Evolutionary conservation across 1,284 basidiomycete species (phyloP).

Genomic region (Moesziomyces parantarcticus): DNA sequence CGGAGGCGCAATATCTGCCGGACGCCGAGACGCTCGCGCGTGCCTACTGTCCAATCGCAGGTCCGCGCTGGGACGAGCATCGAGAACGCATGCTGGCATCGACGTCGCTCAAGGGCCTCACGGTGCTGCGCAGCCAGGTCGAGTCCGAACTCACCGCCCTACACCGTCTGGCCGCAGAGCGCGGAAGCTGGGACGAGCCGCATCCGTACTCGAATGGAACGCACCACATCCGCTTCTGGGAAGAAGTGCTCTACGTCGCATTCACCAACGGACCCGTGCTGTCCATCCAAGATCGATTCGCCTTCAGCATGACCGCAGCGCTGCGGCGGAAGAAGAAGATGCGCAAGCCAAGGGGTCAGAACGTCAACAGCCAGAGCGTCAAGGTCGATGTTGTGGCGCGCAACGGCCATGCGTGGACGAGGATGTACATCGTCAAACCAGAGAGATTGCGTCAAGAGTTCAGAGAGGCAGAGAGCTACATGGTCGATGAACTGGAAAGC

Average conservation of each 20-base stretch:
- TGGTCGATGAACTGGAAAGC: conserved; percentile 22
- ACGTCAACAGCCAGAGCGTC: conserved; percentile 31
- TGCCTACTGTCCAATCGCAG: conserved; percentile 37
- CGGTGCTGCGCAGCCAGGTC: conserved; percentile 29
- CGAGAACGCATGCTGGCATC: conserved; percentile 28
- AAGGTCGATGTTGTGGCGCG: conserved; percentile 56
- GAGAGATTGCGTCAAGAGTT: conserved; percentile 50
- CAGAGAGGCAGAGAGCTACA: conserved; percentile 54
- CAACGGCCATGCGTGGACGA: conserved; percentile 48
- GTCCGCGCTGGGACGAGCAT: conserved; percentile 43
- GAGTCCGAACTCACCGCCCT: conserved; percentile 37
- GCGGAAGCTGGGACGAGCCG: conserved; percentile 30
- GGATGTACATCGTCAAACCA: conserved; percentile 47
- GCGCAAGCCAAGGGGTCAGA: conserved; percentile 10
- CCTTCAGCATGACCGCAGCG: conserved; percentile 28
- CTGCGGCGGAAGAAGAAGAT: conserved; percentile 25
- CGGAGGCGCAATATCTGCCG: background rate
- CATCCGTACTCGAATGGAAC: conserved; percentile 53
- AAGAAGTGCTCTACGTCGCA: conserved; percentile 47
- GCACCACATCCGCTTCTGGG: conserved; percentile 47
- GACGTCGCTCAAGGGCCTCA: conserved; percentile 47
- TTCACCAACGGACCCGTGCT: conserved; percentile 34
- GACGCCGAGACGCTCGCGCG: conserved; percentile 27
- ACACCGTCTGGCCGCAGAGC: conserved; percentile 22
- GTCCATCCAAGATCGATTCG: conserved; percentile 39